phyloP scores from a whole-genome alignment of 1,139 yeast genomes.

The Debaryomyces coudertii region DNA sequence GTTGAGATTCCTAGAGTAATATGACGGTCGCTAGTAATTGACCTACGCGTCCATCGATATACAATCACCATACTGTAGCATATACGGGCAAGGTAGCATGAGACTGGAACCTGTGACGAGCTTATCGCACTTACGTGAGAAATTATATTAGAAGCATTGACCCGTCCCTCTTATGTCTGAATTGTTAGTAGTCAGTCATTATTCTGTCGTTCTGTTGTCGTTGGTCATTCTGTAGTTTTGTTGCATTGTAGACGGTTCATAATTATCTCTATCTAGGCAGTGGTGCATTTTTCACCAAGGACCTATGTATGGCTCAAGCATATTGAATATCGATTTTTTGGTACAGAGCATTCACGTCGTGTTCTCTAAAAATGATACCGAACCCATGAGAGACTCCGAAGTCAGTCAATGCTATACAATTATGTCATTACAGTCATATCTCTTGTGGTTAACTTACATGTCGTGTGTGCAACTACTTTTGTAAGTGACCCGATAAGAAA shows the following conservation, averaged over 20 bases:
- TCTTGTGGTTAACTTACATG: neutral
- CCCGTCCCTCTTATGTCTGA: no score
- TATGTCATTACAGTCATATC: neutral
- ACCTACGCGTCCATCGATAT: neutral
- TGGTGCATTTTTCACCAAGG: no score
- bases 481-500: slow-evolving; percentile 4
- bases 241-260: no score
- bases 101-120: neutral
- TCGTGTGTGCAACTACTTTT: slow-evolving; percentile 3
- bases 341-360: no score
- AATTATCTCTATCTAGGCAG: no score
- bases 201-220: no score
- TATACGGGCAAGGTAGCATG: neutral
- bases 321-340: no score
- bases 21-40: neutral
- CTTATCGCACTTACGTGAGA: neutral
- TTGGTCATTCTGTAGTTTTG: no score
- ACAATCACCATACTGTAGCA: neutral
- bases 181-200: no score
- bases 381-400: no score
- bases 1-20: neutral
- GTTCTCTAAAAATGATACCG: no score
- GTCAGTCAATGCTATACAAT: neutral
- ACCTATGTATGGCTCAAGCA: no score
- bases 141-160: neutral